Conservation (phyloP, 225 moss, liverwort and hornwort species). For the Sphagnum contortum region DNA sequence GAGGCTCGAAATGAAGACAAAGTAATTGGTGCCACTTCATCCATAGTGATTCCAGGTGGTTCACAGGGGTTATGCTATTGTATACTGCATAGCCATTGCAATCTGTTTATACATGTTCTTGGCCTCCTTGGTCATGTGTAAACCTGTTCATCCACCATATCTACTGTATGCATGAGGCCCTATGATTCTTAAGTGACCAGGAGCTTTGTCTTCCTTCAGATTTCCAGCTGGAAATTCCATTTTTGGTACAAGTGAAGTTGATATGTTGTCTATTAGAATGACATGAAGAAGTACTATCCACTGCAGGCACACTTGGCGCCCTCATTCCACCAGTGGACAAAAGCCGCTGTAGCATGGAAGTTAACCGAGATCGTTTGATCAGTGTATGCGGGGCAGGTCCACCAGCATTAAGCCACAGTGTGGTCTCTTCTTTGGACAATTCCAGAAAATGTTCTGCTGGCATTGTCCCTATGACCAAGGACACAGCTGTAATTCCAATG, state of each 20-base stretch:
- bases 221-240: too few relatives aligned
- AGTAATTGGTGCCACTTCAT: background rate
- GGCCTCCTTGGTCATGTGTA: background rate
- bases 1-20: conserved; percentile 7
- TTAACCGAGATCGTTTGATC: conserved; percentile 6
- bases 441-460: conserved; percentile 13
- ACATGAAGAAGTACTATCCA: background rate
- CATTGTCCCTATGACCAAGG: conserved; percentile 8
- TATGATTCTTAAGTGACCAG: too few relatives aligned
- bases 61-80: background rate
- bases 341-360: conserved; percentile 13
- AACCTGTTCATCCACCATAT: background rate
- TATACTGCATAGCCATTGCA: background rate
- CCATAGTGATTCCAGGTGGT: conserved; percentile 22
- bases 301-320: conserved; percentile 13
- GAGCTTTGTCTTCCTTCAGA: too few relatives aligned
- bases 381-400: conserved; percentile 13
- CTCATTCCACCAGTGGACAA: conserved; percentile 16
- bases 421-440: conserved; percentile 11
- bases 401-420: conserved; percentile 11
- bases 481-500: conserved; percentile 5
- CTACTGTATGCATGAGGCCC: too few relatives aligned
- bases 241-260: background rate
- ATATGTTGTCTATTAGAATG: background rate
- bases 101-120: background rate